Evolutionary conservation across 148 eudicot genomes (phyloP), one percentile per base, ranked within the genome.

Genomic region (Diospyros kaki): DNA sequence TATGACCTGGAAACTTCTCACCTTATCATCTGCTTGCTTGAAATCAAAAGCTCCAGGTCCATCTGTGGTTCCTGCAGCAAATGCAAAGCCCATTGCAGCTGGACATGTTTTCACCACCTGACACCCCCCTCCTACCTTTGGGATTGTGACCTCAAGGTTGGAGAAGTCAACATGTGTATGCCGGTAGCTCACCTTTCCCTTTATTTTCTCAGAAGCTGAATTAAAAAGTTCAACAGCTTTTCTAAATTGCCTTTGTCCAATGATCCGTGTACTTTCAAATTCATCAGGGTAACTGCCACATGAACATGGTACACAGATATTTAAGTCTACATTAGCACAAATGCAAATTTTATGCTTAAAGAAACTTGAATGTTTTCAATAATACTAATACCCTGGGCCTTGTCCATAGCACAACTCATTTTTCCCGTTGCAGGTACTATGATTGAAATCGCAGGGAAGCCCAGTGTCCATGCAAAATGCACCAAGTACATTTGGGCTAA

Each of bases 51-150:
- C 98, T 69, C 98, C 98, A 65, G 98, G 98, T 66, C 98, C 97
- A 84, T 95, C 98, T 15, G 98, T 95, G n/a, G 98, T 95, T 74
- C 98, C 98, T 58, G 98, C 98, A 76, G 98, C 98, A 84, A 95
- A 95, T 67, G 92, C 98, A 83, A 92, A 95, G 45, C 98, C 98
- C 96, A 92, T 89, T 43, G 98, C 94, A 68, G 98, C 98, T 40
- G 97, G 97, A 74, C 98, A 95, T 18, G 97, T 95, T 79, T 87
- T 88, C 48, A 87, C 96, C 48, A 60, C 79, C 69, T 89, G 84
- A 81, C 15, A 71, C 11, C 86, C 88, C 51, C 92, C 95, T 66
- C 87, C 94, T 51, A 64, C 79, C 83, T 84, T 89, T 45, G 87
- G 73, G 67, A 88, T 75, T 5, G 82, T 84, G 60, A 95, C 94